Conservation (phyloP, 768 basidiomycete species). For the Boletus sp. region DNA sequence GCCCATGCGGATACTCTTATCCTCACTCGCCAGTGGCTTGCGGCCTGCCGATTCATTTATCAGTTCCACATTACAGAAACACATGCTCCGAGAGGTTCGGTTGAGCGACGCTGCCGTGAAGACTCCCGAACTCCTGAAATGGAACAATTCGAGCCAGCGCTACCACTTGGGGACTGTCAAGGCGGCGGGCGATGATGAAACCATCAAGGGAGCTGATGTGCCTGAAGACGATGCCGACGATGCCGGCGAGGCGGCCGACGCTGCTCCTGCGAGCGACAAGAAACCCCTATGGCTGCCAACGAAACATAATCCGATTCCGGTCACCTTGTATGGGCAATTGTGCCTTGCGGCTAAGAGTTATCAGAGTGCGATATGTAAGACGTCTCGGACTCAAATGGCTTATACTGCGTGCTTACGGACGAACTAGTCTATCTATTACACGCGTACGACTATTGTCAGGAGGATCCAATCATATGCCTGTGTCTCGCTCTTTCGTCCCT, state of each 20-base stretch:
- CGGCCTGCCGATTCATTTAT: slow-evolving; percentile 73
- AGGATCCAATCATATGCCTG: slow-evolving; percentile 86
- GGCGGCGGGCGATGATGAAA: slow-evolving; percentile 16
- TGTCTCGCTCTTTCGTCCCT: slow-evolving; percentile 80
- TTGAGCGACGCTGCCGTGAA: slow-evolving; percentile 64
- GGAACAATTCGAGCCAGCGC: slow-evolving; percentile 57
- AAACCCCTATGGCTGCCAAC: not conserved
- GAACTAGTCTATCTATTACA: slow-evolving; percentile 53
- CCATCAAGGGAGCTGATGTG: slow-evolving; percentile 11
- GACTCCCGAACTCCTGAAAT: slow-evolving; percentile 56
- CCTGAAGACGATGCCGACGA: slow-evolving; percentile 36
- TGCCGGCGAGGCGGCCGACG: slow-evolving; percentile 15
- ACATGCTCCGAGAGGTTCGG: slow-evolving; percentile 74
- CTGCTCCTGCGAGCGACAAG: slow-evolving; percentile 26
- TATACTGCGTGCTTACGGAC: not conserved
- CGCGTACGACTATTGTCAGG: slow-evolving; percentile 78
- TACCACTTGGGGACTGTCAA: slow-evolving; percentile 42
- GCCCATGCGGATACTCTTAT: slow-evolving; percentile 73
- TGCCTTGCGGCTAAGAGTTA: slow-evolving; percentile 80
- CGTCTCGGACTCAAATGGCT: not conserved
- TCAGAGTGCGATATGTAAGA: slow-evolving; percentile 86
- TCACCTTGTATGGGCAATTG: slow-evolving; percentile 77
- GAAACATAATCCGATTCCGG: slow-evolving; percentile 61
- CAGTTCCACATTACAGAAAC: slow-evolving; percentile 76
- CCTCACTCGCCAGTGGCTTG: slow-evolving; percentile 67